Evolutionary conservation across 805 yeast genomes (phyloP).

Genomic region (Metschnikowia hibisci): DNA sequence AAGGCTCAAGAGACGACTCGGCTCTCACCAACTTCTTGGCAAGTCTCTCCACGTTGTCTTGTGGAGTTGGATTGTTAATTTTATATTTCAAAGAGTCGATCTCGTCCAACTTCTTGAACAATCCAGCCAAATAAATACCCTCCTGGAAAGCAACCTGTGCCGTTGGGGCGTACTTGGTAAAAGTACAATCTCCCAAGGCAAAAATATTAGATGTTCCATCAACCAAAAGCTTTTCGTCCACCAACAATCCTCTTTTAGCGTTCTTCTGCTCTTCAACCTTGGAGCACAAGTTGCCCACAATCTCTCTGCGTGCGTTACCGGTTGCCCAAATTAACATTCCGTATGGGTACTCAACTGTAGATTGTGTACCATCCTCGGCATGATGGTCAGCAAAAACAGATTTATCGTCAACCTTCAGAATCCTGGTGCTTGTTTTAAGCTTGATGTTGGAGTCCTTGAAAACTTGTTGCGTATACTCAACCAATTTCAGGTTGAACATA

Average conservation of each 20-base stretch:
- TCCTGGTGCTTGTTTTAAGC: constrained; percentile 81
- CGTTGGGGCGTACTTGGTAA: constrained; percentile 88
- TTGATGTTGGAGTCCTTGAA: constrained; percentile 65
- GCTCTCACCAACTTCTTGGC: constrained; percentile 44
- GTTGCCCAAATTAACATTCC: constrained; percentile 97
- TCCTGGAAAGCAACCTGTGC: constrained; percentile 98
- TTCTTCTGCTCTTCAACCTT: constrained; percentile 73
- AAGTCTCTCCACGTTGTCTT: constrained; percentile 42
- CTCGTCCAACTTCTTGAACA: constrained; percentile 61
- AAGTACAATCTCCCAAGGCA: constrained; percentile 94
- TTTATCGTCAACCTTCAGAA: constrained; percentile 73
- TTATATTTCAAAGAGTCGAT: constrained; percentile 54
- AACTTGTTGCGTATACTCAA: constrained; percentile 75
- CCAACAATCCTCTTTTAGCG: constrained; percentile 86
- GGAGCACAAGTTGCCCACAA: constrained; percentile 61
- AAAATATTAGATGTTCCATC: constrained; percentile 80
- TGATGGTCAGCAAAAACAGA: constrained; percentile 68
- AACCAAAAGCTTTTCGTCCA: constrained; percentile 71
- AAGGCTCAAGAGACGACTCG: constrained; percentile 49
- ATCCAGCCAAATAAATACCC: constrained; percentile 74
- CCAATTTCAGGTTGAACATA: constrained; percentile 65
- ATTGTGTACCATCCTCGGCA: constrained; percentile 58
- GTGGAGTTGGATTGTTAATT: constrained; percentile 36
- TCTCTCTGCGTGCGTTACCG: constrained; percentile 86
- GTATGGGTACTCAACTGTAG: constrained; percentile 66